Percentiles rank a stretch among this genome's conserved stretches.
phyloP scores from a whole-genome alignment of 306 rosid species.

The Cercis canadensis region DNA sequence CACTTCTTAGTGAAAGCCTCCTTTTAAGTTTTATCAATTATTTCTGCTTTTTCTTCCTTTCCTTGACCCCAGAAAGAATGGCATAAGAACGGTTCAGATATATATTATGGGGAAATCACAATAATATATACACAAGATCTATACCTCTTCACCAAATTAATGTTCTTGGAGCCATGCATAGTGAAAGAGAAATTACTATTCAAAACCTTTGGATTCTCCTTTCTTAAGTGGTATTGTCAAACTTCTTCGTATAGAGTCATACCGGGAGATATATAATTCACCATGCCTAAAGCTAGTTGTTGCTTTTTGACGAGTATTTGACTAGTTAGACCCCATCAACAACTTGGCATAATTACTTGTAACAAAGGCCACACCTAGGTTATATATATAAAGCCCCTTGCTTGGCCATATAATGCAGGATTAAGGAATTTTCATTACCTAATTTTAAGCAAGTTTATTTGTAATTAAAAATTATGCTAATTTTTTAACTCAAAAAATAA shows the following conservation, averaged over 20 bases:
- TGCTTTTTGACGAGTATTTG: conserved; percentile 42
- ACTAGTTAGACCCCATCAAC: conserved; percentile 31
- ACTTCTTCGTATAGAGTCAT: conserved; percentile 16
- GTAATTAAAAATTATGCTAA: no score
- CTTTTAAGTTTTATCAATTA: conserved; percentile 14
- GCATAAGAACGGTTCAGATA: background rate
- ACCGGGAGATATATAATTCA: conserved; percentile 1
- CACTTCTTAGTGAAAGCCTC: conserved; percentile 31
- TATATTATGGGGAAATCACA: no score
- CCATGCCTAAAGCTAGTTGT: conserved; percentile 12
- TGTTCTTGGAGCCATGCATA: no score
- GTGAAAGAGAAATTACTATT: background rate
- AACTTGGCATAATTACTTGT: conserved; percentile 12
- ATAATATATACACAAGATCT: no score
- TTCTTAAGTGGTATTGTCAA: conserved; percentile 7
- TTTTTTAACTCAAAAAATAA: no score
- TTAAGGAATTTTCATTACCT: background rate
- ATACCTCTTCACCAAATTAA: no score
- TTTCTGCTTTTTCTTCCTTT: conserved; percentile 4
- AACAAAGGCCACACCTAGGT: background rate
- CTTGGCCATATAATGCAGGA: conserved; percentile 32
- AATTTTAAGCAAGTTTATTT: background rate
- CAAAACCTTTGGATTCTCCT: conserved; percentile 31
- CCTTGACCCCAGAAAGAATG: conserved; percentile 16
- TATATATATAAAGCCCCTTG: background rate